phyloP scores from a whole-genome alignment of 176 grass and related monocot species.

The Tillandsia fasciculata region DNA sequence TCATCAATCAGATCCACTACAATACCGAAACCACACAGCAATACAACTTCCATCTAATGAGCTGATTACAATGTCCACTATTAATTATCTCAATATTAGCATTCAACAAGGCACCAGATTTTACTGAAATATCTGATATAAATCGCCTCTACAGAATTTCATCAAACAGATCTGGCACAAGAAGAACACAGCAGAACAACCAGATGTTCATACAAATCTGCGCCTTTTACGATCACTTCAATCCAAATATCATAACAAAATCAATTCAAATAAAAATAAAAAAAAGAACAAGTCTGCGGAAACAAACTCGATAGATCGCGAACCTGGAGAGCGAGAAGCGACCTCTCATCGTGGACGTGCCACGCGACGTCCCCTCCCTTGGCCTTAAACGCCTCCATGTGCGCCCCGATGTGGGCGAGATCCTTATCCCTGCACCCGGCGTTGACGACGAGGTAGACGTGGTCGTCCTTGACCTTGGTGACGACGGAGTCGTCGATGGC shows the following conservation, averaged over 20 bases:
- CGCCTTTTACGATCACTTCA: not conserved
- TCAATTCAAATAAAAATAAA: slow-evolving; percentile 1
- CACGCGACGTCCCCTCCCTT: slow-evolving; percentile 71
- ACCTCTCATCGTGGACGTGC: slow-evolving; percentile 95
- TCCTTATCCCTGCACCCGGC: slow-evolving; percentile 96
- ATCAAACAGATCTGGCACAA: not conserved
- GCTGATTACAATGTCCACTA: not conserved
- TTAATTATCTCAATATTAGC: not conserved
- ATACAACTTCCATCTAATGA: not conserved
- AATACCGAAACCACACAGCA: not conserved
- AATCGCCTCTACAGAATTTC: not conserved
- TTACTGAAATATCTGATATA: no score
- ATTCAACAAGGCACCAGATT: not conserved
- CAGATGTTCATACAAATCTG: not conserved
- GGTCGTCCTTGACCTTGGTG: slow-evolving; percentile 65
- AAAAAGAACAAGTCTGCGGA: not conserved
- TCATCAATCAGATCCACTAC: not conserved
- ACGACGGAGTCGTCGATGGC: slow-evolving; percentile 82
- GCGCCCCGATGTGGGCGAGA: slow-evolving; percentile 68
- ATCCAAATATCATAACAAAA: not conserved
- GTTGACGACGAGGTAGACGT: slow-evolving; percentile 94
- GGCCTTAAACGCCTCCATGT: slow-evolving; percentile 71
- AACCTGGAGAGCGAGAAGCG: slow-evolving; percentile 88
- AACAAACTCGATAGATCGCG: not conserved
- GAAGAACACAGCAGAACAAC: not conserved